Evolutionary conservation across 768 basidiomycete genomes (phyloP).

Genomic region (Pleurotus pulmonarius): DNA sequence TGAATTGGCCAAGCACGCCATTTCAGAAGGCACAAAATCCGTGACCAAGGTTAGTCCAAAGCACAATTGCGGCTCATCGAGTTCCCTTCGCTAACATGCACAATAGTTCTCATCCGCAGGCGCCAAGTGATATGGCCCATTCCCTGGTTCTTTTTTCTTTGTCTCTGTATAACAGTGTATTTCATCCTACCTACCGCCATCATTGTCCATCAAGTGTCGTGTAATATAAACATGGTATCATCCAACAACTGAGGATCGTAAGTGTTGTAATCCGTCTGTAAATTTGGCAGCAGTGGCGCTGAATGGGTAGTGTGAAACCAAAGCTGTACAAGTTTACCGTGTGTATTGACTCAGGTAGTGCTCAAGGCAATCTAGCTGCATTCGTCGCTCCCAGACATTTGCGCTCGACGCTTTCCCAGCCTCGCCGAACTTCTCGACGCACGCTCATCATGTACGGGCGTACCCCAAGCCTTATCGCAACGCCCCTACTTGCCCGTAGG

Average conservation of each 20-base stretch:
- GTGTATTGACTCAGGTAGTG: too few relatives aligned
- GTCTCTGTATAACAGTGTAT: constrained; percentile 31
- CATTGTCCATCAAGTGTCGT: not conserved
- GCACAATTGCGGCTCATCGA: constrained; percentile 15
- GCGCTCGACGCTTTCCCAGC: too few relatives aligned
- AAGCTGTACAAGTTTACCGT: too few relatives aligned
- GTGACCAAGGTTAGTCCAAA: constrained; percentile 67
- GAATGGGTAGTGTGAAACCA: not conserved
- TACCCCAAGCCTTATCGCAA: too few relatives aligned
- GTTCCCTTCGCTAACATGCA: not conserved
- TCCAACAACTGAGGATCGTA: not conserved
- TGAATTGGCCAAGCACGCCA: constrained; percentile 73
- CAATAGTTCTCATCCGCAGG: constrained; percentile 68
- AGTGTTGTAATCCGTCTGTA: not conserved
- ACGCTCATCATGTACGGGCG: too few relatives aligned
- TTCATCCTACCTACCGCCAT: constrained; percentile 1
- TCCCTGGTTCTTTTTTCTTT: constrained; percentile 11
- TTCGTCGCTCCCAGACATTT: too few relatives aligned
- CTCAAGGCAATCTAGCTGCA: too few relatives aligned
- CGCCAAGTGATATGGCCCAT: constrained; percentile 44
- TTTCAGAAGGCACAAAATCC: constrained; percentile 92
- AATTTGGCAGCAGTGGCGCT: not conserved
- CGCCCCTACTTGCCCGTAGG: too few relatives aligned
- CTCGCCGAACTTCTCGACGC: too few relatives aligned
- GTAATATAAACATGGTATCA: not conserved